Percentiles rank a stretch among this genome's conserved stretches.
Evolutionary conservation across 345 rosid species (phyloP).

Genomic region (Heritiera fomes): DNA sequence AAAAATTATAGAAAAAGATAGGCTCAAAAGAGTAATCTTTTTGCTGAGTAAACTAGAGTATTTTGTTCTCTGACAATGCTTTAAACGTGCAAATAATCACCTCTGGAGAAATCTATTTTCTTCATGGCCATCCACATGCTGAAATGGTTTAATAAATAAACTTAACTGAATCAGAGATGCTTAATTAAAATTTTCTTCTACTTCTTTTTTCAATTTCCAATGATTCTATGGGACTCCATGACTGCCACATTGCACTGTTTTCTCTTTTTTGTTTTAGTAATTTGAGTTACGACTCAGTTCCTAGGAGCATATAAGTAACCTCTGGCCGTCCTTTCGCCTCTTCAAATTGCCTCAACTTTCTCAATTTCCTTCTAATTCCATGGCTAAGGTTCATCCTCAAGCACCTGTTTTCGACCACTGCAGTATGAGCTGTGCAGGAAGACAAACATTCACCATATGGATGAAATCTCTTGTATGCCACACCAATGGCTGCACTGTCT

Average conservation of each 20-base stretch:
- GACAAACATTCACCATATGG: conserved; percentile 63
- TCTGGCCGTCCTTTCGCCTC: not conserved
- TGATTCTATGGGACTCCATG: not conserved
- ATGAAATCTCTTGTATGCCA: conserved; percentile 58
- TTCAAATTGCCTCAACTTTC: not conserved
- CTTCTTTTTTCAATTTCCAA: not conserved
- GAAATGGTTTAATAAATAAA: not conserved
- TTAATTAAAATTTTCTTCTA: not conserved
- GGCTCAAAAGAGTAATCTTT: not conserved
- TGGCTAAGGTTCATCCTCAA: conserved; percentile 22
- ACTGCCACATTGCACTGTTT: not conserved
- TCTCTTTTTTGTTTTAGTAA: not conserved
- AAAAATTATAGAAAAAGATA: not conserved
- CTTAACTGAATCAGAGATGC: not conserved
- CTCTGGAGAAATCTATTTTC: no score
- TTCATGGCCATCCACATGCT: not conserved
- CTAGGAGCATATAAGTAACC: not conserved
- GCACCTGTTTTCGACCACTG: not conserved
- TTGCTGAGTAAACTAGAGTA: not conserved
- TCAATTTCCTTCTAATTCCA: not conserved
- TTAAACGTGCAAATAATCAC: not conserved
- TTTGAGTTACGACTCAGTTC: not conserved
- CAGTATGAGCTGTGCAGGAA: conserved; percentile 11
- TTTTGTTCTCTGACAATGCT: not conserved
- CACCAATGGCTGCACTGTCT: conserved; percentile 59